Evolutionary conservation across 2,329 filamentous ascomycete species (phyloP).

Genomic region (Fusarium buharicum): DNA sequence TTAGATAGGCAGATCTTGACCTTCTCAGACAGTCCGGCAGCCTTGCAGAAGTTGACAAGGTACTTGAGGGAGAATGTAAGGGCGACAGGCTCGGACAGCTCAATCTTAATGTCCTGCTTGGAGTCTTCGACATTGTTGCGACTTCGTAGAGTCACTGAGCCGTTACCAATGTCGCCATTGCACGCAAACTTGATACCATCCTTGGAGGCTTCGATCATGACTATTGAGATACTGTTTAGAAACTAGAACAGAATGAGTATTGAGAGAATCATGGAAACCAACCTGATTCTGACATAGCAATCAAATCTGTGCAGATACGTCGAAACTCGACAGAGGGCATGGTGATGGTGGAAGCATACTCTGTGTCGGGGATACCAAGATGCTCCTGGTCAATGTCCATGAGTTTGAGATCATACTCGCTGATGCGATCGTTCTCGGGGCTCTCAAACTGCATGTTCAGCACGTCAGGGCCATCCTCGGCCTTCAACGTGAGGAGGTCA

Average conservation of each 20-base stretch:
- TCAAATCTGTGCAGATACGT: constrained; percentile 92
- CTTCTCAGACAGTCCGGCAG: constrained; percentile 79
- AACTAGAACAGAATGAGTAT: not conserved
- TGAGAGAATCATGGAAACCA: constrained; percentile 49
- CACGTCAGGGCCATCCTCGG: constrained; percentile 94
- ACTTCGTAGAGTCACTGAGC: constrained; percentile 89
- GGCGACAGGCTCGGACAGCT: constrained; percentile 89
- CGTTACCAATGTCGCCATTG: constrained; percentile 94
- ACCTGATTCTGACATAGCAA: constrained; percentile 95
- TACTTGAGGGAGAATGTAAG: constrained; percentile 99
- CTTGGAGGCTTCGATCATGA: constrained; percentile 95
- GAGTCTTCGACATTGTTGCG: constrained; percentile 92
- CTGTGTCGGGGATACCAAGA: constrained; percentile 97
- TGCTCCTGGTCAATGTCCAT: constrained; percentile 99
- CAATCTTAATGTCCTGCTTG: constrained; percentile 84
- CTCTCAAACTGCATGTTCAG: constrained; percentile 97
- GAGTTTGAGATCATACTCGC: constrained; percentile 99
- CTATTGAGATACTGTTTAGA: constrained; percentile 57
- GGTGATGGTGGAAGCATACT: constrained; percentile 89
- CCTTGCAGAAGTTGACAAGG: constrained; percentile 99
- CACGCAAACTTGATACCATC: constrained; percentile 96
- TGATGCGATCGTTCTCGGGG: constrained; percentile 85
- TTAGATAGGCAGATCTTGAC: constrained; percentile 96
- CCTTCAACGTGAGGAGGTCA: constrained; percentile 95
- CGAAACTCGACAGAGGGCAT: constrained; percentile 93